Evolutionary conservation across 495 filamentous ascomycete species (phyloP), one percentile per base, ranked within the genome.

Genomic region (Aspergillus coremiiformis): DNA sequence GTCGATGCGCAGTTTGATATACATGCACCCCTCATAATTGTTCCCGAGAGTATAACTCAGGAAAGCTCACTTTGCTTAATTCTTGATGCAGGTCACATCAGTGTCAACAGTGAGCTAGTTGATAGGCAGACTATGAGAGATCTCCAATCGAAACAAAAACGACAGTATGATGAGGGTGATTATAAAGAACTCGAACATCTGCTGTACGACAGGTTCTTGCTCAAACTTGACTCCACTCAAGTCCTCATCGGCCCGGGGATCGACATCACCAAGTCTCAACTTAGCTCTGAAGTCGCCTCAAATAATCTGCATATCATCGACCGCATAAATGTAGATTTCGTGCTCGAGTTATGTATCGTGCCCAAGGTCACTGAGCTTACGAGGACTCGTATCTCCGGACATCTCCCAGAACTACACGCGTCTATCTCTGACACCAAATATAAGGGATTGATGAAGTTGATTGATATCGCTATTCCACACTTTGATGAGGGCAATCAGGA

Each of bases 1-100:
- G 82, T 98, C 51, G 94, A 97, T 65, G 90, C 90, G 3, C 90
- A 96, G 57, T 78, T 98, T 41, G 94, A 98, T 70, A 81, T 98
- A 9, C 90, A 95, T 63, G 93, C 93, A 5, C 93, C 93, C 33
- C 76, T 98, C 14, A 95, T 98, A 59, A 97, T 98, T 55, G 82
- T 98, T 17, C 93, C 93, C 0, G 89, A 97, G 61, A 94, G 84
- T 57, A 90, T 96, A 56, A 92, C 85, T 2, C 77, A 83, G 49
- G 78, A 85, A 57, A 84, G 75, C 49, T 84, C 88, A 5, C 84
- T 89, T 15, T 97, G 93, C 64, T 71, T 98, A 44, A 96, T 98
- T 52, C 63, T 98, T 22, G 93, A 98, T 71, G 93, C 93, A 29
- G 93, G 93, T 78, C 93, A 97, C 66, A 87, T 90, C 35, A 94